Base-by-base conservation (phyloP, 2,329 filamentous ascomycete species). In the Shiraia sp. region DNA sequence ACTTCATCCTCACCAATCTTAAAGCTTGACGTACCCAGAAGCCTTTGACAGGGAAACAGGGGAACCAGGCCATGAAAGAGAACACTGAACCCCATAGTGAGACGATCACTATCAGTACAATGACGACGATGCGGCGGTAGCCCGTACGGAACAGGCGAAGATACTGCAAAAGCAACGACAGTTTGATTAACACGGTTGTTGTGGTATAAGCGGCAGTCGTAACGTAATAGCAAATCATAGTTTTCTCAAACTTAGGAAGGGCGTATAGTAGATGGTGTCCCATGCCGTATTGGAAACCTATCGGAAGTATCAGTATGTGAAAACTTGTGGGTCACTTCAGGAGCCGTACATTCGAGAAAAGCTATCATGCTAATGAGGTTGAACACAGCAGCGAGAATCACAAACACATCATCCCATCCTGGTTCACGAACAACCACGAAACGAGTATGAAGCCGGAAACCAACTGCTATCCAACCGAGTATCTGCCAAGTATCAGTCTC, bases 81-180 rank as follows among this genome's bases (percentile, higher is more conserved):
- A 59, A 65, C 3, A 47, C 48, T 8, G 54, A 8, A n/a, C 62
- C 60, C 65, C 63, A 70, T 10, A 46, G 9, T 6, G 37, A 28
- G 15, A 64, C 52, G 2, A 60, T 0, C 2, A 27, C 40, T 9
- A 63, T 28, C 1, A 65, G 34, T 2, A 45, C 32, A 8, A 51
- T 31, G 24, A 47, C 55, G 12, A 55, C 25, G 7, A 23, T 50
- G 17, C 57, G 59, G 12, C 53, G 47, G 2, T 23, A 26, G 2
- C 56, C 57, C n/a, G 51, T 35, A 3, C 39, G 50, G 41, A 68
- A 68, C 1, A 69, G 30, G 16, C 65, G 51, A 8, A 68, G 48
- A 34, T 69, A 70, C 33, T 69, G 66, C 19, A 59, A 45, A 2
- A 70, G 55, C 9, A 70, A 47, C 2, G 66, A 66, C 14, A 68